Evolutionary conservation across 805 yeast genomes (phyloP), one percentile per base, ranked within the genome.

Genomic region (Metschnikowia arizonensis): DNA sequence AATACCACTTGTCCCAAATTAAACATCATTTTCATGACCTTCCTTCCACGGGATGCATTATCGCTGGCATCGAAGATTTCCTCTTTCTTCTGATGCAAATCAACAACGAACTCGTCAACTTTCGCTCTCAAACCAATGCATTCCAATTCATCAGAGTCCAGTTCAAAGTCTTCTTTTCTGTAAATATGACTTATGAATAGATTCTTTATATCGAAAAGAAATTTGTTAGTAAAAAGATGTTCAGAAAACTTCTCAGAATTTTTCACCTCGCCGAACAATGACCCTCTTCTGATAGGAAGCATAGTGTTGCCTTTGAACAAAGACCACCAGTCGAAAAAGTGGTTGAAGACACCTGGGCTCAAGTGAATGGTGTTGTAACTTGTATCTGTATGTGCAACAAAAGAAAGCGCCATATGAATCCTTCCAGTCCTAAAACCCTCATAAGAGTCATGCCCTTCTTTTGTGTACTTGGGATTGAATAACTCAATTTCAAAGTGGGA

Each of bases 321-420:
- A 28, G 66, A 65, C 96, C 97, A 90, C 98, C 98, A 93, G 4
- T 63, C 59, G 57, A 80, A 81, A 66, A 93, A 89, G 48, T 81
- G 85, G 6, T 66, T 60, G 53, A 91, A 72, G 0, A 82, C 76
- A 4, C 69, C 69, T 1, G 97, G 96, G 2, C 89, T 74, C 42
- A 91, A 65, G 59, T 90, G 95, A 36, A 86, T 74, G 1, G 89
- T 73, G 64, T 90, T 91, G 54, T 82, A 81, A 9, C 73, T 67
- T 4, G 59, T 48, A 1, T 59, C 65, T 14, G 59, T 60, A 39
- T 68, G 60, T 1, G 76, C 73, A 44, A 58, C 56, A 19, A 72
- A 46, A 2, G 74, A 61, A 25, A 71, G 65, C 2, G 69, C 62
- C 75, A 72, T 70, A 46, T 71, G 72, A 11, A 72, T 56, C 25